Conservation (phyloP, 192 early-diverging fungal species). For the Backusella westeae region DNA sequence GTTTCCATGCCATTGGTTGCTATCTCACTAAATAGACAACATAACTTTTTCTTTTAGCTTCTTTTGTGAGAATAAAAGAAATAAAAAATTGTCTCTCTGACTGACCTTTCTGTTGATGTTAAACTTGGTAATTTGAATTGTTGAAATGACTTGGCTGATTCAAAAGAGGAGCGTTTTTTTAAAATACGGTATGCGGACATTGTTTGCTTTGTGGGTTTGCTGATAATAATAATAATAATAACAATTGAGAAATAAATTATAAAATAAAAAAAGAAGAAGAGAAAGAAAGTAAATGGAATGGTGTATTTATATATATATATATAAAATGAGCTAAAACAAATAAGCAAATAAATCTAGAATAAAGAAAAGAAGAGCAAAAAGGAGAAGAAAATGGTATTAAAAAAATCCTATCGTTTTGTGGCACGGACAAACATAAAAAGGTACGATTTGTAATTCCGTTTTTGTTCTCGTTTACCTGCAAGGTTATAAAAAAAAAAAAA, state of each 20-base stretch:
- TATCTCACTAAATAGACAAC: not conserved
- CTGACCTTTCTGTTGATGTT: not conserved
- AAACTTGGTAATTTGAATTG: not conserved
- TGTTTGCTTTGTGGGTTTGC: not conserved
- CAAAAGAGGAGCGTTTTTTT: not conserved
- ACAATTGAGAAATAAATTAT: not conserved
- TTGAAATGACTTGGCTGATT: not conserved
- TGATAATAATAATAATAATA: not conserved
- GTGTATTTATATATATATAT: no score
- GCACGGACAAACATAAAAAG: not conserved
- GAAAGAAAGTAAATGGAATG: no score
- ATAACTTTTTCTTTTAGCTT: not conserved
- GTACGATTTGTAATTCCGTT: not conserved
- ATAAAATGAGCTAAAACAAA: not conserved
- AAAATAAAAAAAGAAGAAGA: not conserved
- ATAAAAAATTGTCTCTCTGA: not conserved
- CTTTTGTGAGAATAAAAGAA: not conserved
- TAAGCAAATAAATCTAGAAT: not conserved
- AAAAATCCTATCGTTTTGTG: not conserved
- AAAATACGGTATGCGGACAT: not conserved
- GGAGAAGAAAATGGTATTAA: not conserved
- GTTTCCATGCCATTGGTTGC: not conserved
- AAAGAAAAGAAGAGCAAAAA: not conserved
- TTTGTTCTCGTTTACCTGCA: not conserved
- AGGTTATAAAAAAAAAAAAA: not conserved